Percentiles rank a stretch among this genome's conserved stretches.
Conservation (phyloP, 805 yeast species). For the Monosporozyma yasuniensis region DNA sequence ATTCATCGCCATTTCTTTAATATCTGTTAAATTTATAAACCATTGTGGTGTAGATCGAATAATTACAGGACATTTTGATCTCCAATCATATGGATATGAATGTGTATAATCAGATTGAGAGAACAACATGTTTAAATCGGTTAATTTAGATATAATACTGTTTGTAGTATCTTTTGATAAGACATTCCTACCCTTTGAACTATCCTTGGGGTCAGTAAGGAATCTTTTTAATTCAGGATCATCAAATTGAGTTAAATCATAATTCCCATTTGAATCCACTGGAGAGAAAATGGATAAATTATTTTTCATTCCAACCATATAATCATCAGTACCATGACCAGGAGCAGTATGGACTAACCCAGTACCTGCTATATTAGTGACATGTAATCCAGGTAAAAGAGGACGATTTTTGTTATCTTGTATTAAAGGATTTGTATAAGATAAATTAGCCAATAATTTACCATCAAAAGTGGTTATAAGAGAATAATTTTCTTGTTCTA, state of each 20-base stretch:
- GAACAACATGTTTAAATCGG: conserved; percentile 36
- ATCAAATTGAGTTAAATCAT: conserved; percentile 36
- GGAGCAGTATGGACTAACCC: conserved; percentile 97
- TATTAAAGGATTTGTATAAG: conserved; percentile 51
- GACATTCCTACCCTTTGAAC: conserved; percentile 44
- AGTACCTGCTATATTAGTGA: conserved; percentile 74
- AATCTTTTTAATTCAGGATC: conserved; percentile 10
- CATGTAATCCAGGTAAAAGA: conserved; percentile 71
- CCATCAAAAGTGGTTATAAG: conserved; percentile 35
- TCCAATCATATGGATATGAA: conserved; percentile 95
- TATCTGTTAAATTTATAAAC: conserved; percentile 78
- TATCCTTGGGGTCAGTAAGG: conserved; percentile 10
- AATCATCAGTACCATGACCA: conserved; percentile 95
- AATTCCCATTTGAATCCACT: conserved; percentile 68
- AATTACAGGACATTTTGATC: conserved; percentile 90
- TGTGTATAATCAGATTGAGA: conserved; percentile 51
- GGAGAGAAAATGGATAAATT: conserved; percentile 60
- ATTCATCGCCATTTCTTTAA: conserved; percentile 52
- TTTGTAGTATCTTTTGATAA: conserved; percentile 46
- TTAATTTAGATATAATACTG: conserved; percentile 37
- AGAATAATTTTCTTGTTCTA: conserved; percentile 22
- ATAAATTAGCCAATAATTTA: conserved; percentile 29
- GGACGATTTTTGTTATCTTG: conserved; percentile 37
- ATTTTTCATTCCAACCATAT: conserved; percentile 52
- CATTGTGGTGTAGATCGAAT: conserved; percentile 95